phyloP scores from a whole-genome alignment of 148 eudicot species.

The Nyssa sinensis region DNA sequence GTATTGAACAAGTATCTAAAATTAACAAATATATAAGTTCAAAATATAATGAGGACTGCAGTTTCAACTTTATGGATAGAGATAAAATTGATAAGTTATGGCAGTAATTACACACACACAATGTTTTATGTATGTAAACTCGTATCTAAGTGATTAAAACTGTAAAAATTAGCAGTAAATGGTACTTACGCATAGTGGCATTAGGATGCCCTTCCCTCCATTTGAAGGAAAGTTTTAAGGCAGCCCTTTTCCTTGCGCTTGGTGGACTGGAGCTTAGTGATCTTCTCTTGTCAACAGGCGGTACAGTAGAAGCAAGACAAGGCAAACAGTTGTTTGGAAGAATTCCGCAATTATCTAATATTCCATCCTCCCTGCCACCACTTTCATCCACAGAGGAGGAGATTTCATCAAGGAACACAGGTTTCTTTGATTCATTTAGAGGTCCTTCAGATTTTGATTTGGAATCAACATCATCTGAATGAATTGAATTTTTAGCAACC shows the following conservation, averaged over 20 bases:
- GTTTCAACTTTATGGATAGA: too few relatives aligned
- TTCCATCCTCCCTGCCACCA: conserved; percentile 44
- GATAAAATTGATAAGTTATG: too few relatives aligned
- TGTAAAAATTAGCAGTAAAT: not conserved
- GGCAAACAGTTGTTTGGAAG: conserved; percentile 72
- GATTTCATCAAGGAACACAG: conserved; percentile 60
- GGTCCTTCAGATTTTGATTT: conserved; percentile 22
- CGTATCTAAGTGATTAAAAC: not conserved
- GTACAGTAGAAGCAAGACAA: conserved; percentile 67
- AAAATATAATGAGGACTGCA: too few relatives aligned
- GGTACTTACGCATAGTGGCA: conserved; percentile 50
- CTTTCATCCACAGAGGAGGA: conserved; percentile 55
- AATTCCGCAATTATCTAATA: conserved; percentile 75
- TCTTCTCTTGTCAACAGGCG: conserved; percentile 69
- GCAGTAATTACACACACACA: not conserved
- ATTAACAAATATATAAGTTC: too few relatives aligned
- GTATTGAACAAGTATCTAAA: too few relatives aligned
- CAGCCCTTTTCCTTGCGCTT: conserved; percentile 61
- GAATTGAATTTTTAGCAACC: conserved; percentile 37
- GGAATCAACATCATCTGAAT: conserved; percentile 17
- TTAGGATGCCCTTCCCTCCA: conserved; percentile 77
- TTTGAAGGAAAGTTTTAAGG: conserved; percentile 67
- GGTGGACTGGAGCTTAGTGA: conserved; percentile 68
- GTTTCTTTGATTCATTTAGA: conserved; percentile 38
- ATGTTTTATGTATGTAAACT: not conserved